Base-by-base conservation (phyloP, 2,329 filamentous ascomycete genomes). In the Aspergillus sp. region DNA sequence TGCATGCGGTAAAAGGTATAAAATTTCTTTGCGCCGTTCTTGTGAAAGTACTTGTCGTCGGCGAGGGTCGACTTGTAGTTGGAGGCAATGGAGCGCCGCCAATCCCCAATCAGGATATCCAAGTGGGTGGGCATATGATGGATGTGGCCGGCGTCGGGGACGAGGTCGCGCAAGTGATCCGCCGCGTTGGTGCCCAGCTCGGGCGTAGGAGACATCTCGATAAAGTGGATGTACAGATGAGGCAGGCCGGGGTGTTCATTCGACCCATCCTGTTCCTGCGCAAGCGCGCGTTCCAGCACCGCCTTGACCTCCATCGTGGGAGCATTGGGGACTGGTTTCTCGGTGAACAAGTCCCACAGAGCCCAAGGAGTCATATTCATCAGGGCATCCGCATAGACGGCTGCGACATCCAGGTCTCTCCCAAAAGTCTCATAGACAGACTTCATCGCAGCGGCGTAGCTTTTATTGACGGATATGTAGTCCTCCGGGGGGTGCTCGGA, bases 111-210 rank as follows among this genome's bases (percentile, higher is more conserved):
- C 0, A 90, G 76, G 8, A 88, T 80, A 65, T 90, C 87, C 17
- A 90, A 75, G 65, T 91, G 88, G 0, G 83, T 83, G 0, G 88
- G 87, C 88, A 91, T 90, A 62, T 89, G 87, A 17, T 83, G 76
- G 0, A 89, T 70, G 64, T 90, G 87, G 1, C 86, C 86, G 0
- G 82, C 77, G 62, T 89, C 85, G 0, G 86, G 86, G 0, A 86
- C 79, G 14, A 88, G 52, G 87, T 87, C 0, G 84, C 84, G 61
- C 90, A 91, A 45, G 89, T 79, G 4, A 51, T 89, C 78, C 10
- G 85, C 86, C 0, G 79, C 73, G 0, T 79, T 73, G 19, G 88
- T 65, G 1, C 84, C 87, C 0, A 69, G 64, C 62, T 89, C 87
- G 0, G 87, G 87, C 0, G 72, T 77, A 0, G 75, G 72, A 0